Conservation (phyloP, 805 yeast genomes). For the Kodamaea restingae region DNA sequence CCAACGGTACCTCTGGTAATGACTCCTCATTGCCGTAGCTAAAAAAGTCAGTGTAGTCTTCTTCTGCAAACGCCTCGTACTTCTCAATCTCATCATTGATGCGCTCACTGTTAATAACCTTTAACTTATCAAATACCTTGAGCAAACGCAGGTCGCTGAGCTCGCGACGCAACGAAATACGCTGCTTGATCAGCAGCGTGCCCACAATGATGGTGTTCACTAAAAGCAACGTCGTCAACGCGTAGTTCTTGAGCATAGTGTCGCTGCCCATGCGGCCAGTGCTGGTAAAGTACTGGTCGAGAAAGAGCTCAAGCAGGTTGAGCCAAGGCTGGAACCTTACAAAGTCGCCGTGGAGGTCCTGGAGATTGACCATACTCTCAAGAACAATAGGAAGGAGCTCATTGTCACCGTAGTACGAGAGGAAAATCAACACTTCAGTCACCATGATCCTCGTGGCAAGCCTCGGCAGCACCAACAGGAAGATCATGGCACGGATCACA, state of each 20-base stretch:
- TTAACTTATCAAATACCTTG: constrained; percentile 34
- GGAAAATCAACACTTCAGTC: constrained; percentile 39
- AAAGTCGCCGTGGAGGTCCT: constrained; percentile 33
- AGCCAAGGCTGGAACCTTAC: constrained; percentile 42
- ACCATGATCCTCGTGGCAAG: constrained; percentile 37
- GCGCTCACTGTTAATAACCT: constrained; percentile 25
- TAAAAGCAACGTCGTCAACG: constrained; percentile 33
- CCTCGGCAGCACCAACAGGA: constrained; percentile 38
- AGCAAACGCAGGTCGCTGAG: constrained; percentile 32
- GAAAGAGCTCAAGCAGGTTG: constrained; percentile 30
- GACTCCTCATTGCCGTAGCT: constrained; percentile 8
- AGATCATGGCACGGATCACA: constrained; percentile 34
- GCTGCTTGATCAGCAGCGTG: constrained; percentile 21
- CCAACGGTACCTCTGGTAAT: constrained; percentile 7
- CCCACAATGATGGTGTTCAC: constrained; percentile 32
- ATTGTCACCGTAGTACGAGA: constrained; percentile 24
- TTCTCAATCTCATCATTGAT: constrained; percentile 35
- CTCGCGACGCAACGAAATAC: constrained; percentile 33
- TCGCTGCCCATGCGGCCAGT: constrained; percentile 15
- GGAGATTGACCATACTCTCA: constrained; percentile 31
- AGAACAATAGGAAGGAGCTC: constrained; percentile 25
- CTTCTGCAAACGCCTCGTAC: constrained; percentile 37
- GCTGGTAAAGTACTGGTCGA: constrained; percentile 27
- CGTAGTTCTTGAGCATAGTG: constrained; percentile 27
- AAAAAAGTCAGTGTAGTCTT: constrained; percentile 29